Percentiles rank a stretch among this genome's conserved stretches.
Evolutionary conservation across 495 filamentous ascomycete genomes (phyloP).

Genomic region (Choiromyces venosus): DNA sequence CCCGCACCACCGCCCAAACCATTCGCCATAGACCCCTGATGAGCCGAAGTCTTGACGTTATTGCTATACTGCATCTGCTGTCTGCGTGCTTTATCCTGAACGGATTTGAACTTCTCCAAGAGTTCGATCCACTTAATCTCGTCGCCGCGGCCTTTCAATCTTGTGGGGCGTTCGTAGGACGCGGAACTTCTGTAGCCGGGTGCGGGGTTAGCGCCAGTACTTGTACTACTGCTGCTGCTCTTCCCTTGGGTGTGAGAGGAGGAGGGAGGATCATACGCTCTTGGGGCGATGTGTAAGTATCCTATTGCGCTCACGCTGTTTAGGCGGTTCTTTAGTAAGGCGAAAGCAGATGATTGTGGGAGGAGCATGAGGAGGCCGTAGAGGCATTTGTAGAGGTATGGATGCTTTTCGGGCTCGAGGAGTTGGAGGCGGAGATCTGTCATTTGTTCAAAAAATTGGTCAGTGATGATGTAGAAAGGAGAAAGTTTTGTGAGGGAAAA

Average conservation of each 20-base stretch:
- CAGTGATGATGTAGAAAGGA: not conserved
- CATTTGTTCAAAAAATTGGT: slow-evolving; percentile 39
- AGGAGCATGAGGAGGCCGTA: slow-evolving; percentile 97
- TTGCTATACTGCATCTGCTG: slow-evolving; percentile 45
- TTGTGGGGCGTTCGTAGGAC: slow-evolving; percentile 68
- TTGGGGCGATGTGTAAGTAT: slow-evolving; percentile 77
- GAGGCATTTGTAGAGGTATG: slow-evolving; percentile 95
- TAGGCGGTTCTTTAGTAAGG: slow-evolving; percentile 90
- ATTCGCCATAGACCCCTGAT: slow-evolving; percentile 29
- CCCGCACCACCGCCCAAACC: slow-evolving; percentile 23
- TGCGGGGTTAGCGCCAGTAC: not conserved
- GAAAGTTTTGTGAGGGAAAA: slow-evolving; percentile 47
- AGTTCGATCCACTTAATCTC: slow-evolving; percentile 88
- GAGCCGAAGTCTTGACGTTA: slow-evolving; percentile 40
- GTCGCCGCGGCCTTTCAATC: slow-evolving; percentile 79
- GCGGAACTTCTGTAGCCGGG: slow-evolving; percentile 27
- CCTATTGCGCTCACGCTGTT: slow-evolving; percentile 96
- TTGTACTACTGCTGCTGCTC: slow-evolving; percentile 32
- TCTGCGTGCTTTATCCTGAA: slow-evolving; percentile 72
- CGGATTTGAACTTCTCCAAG: slow-evolving; percentile 87
- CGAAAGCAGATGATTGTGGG: slow-evolving; percentile 94
- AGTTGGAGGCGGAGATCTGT: slow-evolving; percentile 85
- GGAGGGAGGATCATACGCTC: slow-evolving; percentile 61
- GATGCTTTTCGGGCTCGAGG: slow-evolving; percentile 94
- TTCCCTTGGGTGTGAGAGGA: slow-evolving; percentile 28